Percentiles rank a stretch among this genome's conserved stretches.
These are phyloP conservation scores for Tricholoma saponaceum DNA, from an alignment of 768 basidiomycete species.

Conservation along the genomic window DNA sequence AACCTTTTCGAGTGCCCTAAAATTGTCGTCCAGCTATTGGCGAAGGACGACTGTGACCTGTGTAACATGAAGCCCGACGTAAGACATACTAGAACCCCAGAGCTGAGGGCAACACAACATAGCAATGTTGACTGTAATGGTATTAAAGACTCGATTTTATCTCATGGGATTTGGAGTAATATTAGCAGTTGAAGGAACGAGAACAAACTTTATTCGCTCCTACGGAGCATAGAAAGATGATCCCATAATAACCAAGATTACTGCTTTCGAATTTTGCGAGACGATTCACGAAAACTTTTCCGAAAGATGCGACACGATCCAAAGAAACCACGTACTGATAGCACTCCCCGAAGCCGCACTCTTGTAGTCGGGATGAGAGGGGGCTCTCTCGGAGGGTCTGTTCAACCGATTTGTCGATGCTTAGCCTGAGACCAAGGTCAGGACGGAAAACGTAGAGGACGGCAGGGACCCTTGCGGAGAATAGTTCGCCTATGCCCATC, in stretches of 20 bases:
- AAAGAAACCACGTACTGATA: slow-evolving; percentile 19
- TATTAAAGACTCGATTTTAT: no score
- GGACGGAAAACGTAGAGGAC: slow-evolving; percentile 65
- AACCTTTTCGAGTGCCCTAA: not conserved
- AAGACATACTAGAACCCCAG: no score
- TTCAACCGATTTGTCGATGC: slow-evolving; percentile 68
- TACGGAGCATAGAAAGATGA: no score
- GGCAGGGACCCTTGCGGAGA: slow-evolving; percentile 76
- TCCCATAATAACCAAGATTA: no score
- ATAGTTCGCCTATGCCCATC: slow-evolving; percentile 64
- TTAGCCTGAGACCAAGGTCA: slow-evolving; percentile 61
- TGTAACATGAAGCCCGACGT: no score
- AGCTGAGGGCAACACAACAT: no score
- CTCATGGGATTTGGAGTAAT: no score
- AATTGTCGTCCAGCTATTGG: not conserved
- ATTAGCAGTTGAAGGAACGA: no score
- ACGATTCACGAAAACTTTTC: not conserved
- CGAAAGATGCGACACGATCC: slow-evolving; percentile 14
- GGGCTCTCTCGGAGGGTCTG: slow-evolving; percentile 47
- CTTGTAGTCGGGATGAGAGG: slow-evolving; percentile 40
- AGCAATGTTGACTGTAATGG: no score
- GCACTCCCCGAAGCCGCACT: slow-evolving; percentile 9
- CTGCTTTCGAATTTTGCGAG: no score
- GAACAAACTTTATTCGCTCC: no score
- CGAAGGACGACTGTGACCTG: no score